Conservation (phyloP, 2,329 filamentous ascomycete genomes). For the Beauveria medogensis region DNA sequence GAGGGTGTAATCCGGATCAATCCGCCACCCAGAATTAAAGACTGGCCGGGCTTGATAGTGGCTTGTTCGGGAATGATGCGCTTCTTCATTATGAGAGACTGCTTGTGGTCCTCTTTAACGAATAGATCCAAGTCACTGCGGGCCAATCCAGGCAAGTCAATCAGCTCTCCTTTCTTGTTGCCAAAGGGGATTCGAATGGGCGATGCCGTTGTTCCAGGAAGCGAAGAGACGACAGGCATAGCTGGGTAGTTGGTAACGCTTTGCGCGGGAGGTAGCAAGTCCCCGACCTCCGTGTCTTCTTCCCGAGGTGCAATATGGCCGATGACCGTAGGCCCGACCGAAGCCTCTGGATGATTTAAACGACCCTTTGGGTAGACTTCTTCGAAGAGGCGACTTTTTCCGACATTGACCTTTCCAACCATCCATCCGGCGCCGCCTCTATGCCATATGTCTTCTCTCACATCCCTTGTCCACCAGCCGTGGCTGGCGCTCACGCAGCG, state of each 20-base stretch:
- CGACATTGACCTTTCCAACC: slow-evolving; percentile 96
- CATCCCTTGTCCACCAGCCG: slow-evolving; percentile 80
- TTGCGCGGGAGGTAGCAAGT: slow-evolving; percentile 69
- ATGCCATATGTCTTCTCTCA: slow-evolving; percentile 80
- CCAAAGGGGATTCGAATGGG: slow-evolving; percentile 91
- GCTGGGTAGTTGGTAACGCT: slow-evolving; percentile 66
- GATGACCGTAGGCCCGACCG: neutral
- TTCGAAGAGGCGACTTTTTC: slow-evolving; percentile 88
- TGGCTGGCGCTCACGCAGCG: slow-evolving; percentile 78
- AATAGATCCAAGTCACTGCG: slow-evolving; percentile 65
- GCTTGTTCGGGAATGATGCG: slow-evolving; percentile 67
- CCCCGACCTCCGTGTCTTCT: slow-evolving; percentile 30
- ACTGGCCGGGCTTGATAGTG: slow-evolving; percentile 66
- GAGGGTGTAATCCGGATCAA: slow-evolving; percentile 80
- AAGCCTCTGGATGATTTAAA: neutral
- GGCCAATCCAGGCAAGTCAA: slow-evolving; percentile 82
- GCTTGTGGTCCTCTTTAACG: slow-evolving; percentile 57
- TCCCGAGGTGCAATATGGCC: slow-evolving; percentile 1
- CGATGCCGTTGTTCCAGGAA: slow-evolving; percentile 90
- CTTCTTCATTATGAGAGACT: slow-evolving; percentile 68
- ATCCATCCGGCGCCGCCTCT: slow-evolving; percentile 87
- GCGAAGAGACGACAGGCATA: slow-evolving; percentile 77
- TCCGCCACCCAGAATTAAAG: slow-evolving; percentile 69
- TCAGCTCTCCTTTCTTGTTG: slow-evolving; percentile 76
- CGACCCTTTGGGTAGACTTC: slow-evolving; percentile 72